Conservation (phyloP, 2,329 filamentous ascomycete genomes). For the Ophiocordyceps camponoti-leonardi region DNA sequence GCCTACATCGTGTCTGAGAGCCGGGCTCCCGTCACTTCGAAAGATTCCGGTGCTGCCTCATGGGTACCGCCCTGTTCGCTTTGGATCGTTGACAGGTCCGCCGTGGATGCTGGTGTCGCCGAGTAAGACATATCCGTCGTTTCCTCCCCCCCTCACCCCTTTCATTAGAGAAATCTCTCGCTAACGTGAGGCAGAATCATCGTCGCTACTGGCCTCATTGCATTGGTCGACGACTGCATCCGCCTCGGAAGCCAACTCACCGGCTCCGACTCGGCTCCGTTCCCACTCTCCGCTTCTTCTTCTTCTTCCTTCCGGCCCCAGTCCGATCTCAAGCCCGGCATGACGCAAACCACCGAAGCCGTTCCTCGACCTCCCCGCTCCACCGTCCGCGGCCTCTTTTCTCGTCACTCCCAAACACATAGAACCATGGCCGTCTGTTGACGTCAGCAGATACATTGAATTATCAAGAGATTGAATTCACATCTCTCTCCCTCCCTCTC, state of each 20-base stretch:
- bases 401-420: slow-evolving; percentile 6
- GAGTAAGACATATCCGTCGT: slow-evolving; percentile 42
- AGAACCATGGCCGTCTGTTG: slow-evolving; percentile 20
- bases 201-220: slow-evolving; percentile 74
- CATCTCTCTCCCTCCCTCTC: neutral
- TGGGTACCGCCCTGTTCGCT: slow-evolving; percentile 86
- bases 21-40: no score
- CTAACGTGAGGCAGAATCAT: slow-evolving; percentile 44
- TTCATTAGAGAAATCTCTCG: slow-evolving; percentile 6
- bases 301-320: neutral
- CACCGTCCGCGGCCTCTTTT: slow-evolving; percentile 3
- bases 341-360: neutral
- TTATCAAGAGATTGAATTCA: neutral
- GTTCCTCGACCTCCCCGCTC: neutral
- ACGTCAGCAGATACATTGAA: neutral
- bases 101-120: slow-evolving; percentile 62
- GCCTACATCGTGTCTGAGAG: slow-evolving; percentile 77
- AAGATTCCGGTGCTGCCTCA: slow-evolving; percentile 45
- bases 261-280: neutral
- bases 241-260: slow-evolving; percentile 27
- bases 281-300: slow-evolving; percentile 5
- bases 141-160: neutral
- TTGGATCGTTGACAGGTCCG: slow-evolving; percentile 64
- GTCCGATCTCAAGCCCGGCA: neutral
- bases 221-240: slow-evolving; percentile 83